Conservation (phyloP, 108 stramenopile species). For the Cyclostephanos tholiformis region DNA sequence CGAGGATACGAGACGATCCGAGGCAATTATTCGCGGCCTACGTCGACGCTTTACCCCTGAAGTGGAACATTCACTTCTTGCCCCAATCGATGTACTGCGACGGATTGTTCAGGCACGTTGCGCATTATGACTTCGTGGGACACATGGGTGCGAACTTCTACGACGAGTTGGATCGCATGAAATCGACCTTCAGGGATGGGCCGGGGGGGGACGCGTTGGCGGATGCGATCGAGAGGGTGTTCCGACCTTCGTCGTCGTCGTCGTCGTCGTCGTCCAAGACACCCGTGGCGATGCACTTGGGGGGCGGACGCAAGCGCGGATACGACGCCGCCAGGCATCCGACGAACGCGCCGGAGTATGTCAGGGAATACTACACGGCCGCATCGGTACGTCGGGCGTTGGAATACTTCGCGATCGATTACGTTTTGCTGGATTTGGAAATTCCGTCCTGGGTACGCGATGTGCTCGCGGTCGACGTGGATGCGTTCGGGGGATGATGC, state of each 20-base stretch:
- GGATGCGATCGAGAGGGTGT: constrained; percentile 16
- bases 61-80: constrained; percentile 63
- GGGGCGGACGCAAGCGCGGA: no score
- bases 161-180: constrained; percentile 26
- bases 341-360: constrained; percentile 25
- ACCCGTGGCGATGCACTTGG: background rate
- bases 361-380: constrained; percentile 51
- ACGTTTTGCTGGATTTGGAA: constrained; percentile 40
- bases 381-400: constrained; percentile 52
- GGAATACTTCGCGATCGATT: constrained; percentile 63
- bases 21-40: constrained; percentile 48
- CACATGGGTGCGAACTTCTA: constrained; percentile 50
- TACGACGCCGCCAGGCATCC: background rate
- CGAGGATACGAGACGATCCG: constrained; percentile 10
- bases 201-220: constrained; percentile 7
- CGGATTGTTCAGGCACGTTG: constrained; percentile 34
- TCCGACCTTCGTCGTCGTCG: background rate
- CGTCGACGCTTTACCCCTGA: constrained; percentile 53
- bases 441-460: constrained; percentile 61
- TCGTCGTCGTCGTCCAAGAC: background rate
- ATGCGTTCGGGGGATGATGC: background rate
- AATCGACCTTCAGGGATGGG: background rate
- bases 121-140: constrained; percentile 53
- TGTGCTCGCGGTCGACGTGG: constrained; percentile 24
- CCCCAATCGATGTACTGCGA: constrained; percentile 53